Conservation (phyloP, 768 basidiomycete genomes). For the Rhodotorula kratochvilovae region DNA sequence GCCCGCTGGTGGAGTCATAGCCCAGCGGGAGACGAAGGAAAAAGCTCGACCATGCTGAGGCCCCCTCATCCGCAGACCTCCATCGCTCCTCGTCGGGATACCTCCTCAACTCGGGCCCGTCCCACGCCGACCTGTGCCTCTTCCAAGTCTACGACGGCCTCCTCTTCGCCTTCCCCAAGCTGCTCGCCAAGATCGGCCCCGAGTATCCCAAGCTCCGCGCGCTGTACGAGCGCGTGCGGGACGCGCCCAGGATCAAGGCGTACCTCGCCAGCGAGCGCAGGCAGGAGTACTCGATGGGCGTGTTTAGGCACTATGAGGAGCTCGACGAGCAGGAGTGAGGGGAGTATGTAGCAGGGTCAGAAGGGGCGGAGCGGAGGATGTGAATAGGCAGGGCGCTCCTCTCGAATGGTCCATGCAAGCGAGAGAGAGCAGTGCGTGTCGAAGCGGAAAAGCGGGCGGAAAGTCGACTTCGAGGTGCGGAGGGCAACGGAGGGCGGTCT, state of each 20-base stretch:
- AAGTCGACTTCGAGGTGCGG: too few species aligned
- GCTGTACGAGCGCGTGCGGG: slow-evolving; percentile 47
- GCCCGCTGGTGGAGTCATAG: too few species aligned
- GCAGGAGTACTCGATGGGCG: slow-evolving; percentile 25
- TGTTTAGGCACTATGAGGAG: slow-evolving; percentile 31
- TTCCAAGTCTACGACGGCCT: slow-evolving; percentile 50
- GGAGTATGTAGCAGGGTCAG: background rate
- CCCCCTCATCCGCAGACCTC: slow-evolving; percentile 24
- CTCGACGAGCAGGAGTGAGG: slow-evolving; percentile 22
- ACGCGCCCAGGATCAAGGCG: slow-evolving; percentile 39
- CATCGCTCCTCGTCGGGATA: slow-evolving; percentile 34
- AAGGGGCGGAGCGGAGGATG: too few species aligned
- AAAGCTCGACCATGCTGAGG: background rate
- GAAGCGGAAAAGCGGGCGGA: background rate
- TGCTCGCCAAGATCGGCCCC: slow-evolving; percentile 42
- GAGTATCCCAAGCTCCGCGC: slow-evolving; percentile 46
- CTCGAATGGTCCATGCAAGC: too few species aligned
- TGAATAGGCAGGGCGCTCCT: too few species aligned
- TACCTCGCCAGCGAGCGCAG: slow-evolving; percentile 38
- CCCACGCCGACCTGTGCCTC: slow-evolving; percentile 52
- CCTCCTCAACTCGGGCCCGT: slow-evolving; percentile 47
- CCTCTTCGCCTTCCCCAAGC: slow-evolving; percentile 50
- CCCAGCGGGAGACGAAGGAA: too few species aligned
- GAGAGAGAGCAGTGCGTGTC: background rate
- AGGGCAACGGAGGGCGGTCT: too few species aligned